phyloP scores from a whole-genome alignment of 83 land plant species.

The Picea mariana region DNA sequence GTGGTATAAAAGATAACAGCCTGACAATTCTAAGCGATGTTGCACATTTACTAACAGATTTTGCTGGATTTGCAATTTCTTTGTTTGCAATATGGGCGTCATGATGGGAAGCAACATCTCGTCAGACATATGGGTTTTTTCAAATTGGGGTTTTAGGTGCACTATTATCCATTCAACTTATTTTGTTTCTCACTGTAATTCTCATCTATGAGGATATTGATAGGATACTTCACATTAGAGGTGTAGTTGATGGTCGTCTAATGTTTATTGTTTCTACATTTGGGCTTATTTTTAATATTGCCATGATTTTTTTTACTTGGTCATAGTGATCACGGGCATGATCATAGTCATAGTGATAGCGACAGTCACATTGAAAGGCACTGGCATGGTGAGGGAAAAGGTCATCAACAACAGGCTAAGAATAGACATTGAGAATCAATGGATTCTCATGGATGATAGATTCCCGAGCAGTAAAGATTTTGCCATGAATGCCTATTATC shows the following conservation, averaged over 20 bases:
- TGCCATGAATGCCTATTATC: too few species aligned
- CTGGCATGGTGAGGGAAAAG: slow-evolving; percentile 9
- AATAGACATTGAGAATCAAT: too few species aligned
- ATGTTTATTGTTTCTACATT: slow-evolving; percentile 84
- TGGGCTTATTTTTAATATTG: slow-evolving; percentile 80
- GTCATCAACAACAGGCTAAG: slow-evolving; percentile 17
- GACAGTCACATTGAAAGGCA: slow-evolving; percentile 23
- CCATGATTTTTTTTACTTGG: slow-evolving; percentile 86
- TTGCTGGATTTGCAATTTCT: too few species aligned
- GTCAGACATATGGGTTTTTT: slow-evolving; percentile 88
- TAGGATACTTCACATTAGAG: slow-evolving; percentile 48
- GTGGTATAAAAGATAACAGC: slow-evolving; percentile 86
- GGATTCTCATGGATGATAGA: too few species aligned
- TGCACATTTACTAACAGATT: slow-evolving; percentile 92
- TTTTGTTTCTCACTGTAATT: slow-evolving; percentile 91
- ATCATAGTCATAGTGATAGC: slow-evolving; percentile 24
- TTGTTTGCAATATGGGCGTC: slow-evolving; percentile 94
- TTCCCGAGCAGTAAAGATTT: too few species aligned
- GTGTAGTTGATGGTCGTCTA: slow-evolving; percentile 73
- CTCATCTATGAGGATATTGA: slow-evolving; percentile 86
- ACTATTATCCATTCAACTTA: slow-evolving; percentile 83
- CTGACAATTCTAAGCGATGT: slow-evolving; percentile 95
- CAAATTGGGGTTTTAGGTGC: slow-evolving; percentile 78
- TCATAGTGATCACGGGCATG: slow-evolving; percentile 67
- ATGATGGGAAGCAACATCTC: slow-evolving; percentile 97